Evolutionary conservation across 2,329 filamentous ascomycete genomes (phyloP).

Genomic region (Talaromyces atroroseus): DNA sequence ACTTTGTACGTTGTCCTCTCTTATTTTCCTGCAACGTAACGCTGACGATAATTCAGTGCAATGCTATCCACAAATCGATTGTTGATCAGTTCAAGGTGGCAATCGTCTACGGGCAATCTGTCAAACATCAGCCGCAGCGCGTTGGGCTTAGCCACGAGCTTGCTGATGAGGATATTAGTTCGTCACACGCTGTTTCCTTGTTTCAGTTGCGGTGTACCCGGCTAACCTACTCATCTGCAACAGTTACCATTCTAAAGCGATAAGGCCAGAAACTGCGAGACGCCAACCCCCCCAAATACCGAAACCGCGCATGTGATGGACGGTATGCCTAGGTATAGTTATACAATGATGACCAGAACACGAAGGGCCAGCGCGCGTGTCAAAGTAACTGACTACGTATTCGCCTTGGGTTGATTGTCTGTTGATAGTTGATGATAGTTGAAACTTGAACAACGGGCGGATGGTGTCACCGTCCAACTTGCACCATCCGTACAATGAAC

Average conservation of each 20-base stretch:
- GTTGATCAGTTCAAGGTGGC: conserved; percentile 92
- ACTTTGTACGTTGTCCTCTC: conserved; percentile 66
- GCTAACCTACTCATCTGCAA: conserved; percentile 6
- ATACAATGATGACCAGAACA: background rate
- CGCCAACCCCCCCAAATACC: background rate
- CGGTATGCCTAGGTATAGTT: background rate
- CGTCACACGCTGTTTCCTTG: conserved; percentile 31
- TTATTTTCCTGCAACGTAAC: conserved; percentile 19
- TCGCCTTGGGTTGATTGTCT: background rate
- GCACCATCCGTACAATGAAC: background rate
- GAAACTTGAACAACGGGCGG: background rate
- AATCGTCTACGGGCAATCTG: conserved; percentile 94
- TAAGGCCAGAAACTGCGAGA: conserved; percentile 33
- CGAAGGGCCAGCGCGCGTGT: background rate
- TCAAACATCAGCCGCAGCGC: conserved; percentile 96
- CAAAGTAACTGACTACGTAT: background rate
- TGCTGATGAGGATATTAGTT: conserved; percentile 94
- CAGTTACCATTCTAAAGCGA: conserved; percentile 66
- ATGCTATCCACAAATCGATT: conserved; percentile 93
- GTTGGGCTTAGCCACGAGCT: conserved; percentile 88
- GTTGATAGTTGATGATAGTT: background rate
- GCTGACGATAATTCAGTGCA: conserved; percentile 59
- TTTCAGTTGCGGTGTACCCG: background rate
- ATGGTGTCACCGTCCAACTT: background rate
- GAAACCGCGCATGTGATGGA: conserved; percentile 7